phyloP scores from a whole-genome alignment of 495 filamentous ascomycete genomes.

The Glarea lozoyensis region DNA sequence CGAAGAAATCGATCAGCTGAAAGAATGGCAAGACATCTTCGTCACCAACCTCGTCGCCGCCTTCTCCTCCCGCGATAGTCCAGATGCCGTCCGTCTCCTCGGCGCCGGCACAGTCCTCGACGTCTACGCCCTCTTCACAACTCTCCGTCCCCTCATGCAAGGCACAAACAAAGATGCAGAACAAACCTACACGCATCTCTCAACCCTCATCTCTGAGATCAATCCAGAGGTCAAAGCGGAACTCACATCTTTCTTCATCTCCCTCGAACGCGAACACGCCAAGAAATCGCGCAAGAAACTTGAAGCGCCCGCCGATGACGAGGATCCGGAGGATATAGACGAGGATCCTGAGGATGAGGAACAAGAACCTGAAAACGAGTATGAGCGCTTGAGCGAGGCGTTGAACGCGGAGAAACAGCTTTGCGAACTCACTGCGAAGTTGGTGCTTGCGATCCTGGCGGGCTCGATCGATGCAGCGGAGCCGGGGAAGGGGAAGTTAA shows the following conservation, averaged over 20 bases:
- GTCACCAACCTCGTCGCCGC: constrained; percentile 53
- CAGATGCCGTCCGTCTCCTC: constrained; percentile 69
- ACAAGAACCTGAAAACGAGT: constrained; percentile 42
- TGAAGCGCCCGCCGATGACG: constrained; percentile 58
- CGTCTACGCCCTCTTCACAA: constrained; percentile 68
- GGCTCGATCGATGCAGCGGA: constrained; percentile 59
- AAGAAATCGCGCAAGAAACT: constrained; percentile 57
- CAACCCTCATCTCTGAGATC: constrained; percentile 57
- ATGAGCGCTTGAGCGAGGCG: constrained; percentile 46
- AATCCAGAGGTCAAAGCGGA: constrained; percentile 43
- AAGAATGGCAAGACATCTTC: constrained; percentile 47
- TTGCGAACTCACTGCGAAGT: constrained; percentile 74
- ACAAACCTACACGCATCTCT: constrained; percentile 37
- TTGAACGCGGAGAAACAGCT: constrained; percentile 72
- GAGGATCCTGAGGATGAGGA: constrained; percentile 54
- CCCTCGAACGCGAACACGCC: constrained; percentile 66
- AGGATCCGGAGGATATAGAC: constrained; percentile 49
- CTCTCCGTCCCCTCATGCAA: constrained; percentile 41
- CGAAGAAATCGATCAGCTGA: constrained; percentile 46
- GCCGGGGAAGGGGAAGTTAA: constrained; percentile 48
- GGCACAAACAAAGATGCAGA: constrained; percentile 9
- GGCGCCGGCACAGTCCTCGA: constrained; percentile 71
- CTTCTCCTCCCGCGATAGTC: constrained; percentile 50
- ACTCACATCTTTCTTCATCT: constrained; percentile 63
- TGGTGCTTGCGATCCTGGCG: constrained; percentile 69